phyloP scores from a whole-genome alignment of 371 early-diverging fungal species.

The Mucor sp. region DNA sequence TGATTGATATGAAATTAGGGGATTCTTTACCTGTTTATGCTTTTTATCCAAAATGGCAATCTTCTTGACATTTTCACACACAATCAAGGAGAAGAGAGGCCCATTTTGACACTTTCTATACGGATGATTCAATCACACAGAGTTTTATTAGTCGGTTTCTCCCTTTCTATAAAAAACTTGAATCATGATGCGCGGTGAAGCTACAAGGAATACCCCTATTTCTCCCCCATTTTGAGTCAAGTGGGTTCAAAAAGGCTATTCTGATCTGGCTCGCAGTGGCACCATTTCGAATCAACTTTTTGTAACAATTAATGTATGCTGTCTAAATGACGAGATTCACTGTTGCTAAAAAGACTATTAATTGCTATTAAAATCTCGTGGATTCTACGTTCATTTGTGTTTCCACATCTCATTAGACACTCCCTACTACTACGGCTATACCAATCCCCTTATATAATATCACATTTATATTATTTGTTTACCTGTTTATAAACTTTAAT shows the following conservation, averaged over 20 bases:
- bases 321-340: conserved; percentile 4
- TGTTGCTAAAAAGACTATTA: not conserved
- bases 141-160: not conserved
- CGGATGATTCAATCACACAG: not conserved
- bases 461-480: not conserved
- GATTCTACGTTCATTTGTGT: not conserved
- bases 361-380: conserved; percentile 5
- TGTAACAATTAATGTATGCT: not conserved
- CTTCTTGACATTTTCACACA: not conserved
- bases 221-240: not conserved
- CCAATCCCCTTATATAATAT: not conserved
- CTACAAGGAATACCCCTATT: not conserved
- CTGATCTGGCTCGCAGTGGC: not conserved
- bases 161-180: not conserved
- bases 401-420: not conserved
- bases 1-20: not conserved
- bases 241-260: not conserved
- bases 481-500: not conserved
- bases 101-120: not conserved
- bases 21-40: not conserved
- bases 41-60: not conserved
- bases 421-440: not conserved
- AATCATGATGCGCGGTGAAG: not conserved
- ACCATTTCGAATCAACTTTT: not conserved
- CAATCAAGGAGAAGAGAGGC: not conserved